phyloP scores from a whole-genome alignment of 2,329 filamentous ascomycete species.

The Hypoxylon sp. region DNA sequence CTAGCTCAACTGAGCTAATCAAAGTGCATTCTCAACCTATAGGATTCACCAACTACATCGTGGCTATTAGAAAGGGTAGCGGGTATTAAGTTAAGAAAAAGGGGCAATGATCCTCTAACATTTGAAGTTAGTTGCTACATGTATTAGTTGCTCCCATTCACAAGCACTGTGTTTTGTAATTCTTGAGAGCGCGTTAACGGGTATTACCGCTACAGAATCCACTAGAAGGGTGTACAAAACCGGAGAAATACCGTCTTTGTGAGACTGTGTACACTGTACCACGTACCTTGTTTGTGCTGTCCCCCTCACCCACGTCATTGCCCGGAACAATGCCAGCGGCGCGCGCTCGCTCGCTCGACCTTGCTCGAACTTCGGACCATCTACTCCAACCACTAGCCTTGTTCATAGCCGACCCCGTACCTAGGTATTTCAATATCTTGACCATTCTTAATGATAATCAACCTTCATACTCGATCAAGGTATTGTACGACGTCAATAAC shows the following conservation, averaged over 20 bases:
- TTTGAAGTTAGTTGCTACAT: conserved; percentile 4
- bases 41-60: conserved; percentile 5
- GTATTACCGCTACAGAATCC: conserved; percentile 12
- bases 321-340: conserved; percentile 7
- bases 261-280: conserved; percentile 23
- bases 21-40: neutral
- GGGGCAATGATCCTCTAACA: conserved; percentile 3
- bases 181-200: neutral
- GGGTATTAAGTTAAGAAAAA: conserved; percentile 4
- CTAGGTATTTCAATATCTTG: conserved; percentile 4
- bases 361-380: conserved; percentile 17
- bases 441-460: conserved; percentile 6
- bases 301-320: conserved; percentile 44
- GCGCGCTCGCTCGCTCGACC: conserved; percentile 3
- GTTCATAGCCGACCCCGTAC: conserved; percentile 1
- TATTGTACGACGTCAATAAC: conserved; percentile 2
- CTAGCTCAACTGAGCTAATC: neutral
- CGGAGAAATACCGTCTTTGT: neutral
- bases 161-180: conserved; percentile 24
- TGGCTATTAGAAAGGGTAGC: neutral
- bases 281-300: conserved; percentile 22
- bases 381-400: conserved; percentile 33
- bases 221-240: conserved; percentile 12
- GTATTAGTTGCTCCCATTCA: neutral
- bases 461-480: conserved; percentile 1